These are phyloP conservation scores for Paramecium sonneborni DNA, from an alignment of 73 alveolate genomes.

Conservation along the genomic window DNA sequence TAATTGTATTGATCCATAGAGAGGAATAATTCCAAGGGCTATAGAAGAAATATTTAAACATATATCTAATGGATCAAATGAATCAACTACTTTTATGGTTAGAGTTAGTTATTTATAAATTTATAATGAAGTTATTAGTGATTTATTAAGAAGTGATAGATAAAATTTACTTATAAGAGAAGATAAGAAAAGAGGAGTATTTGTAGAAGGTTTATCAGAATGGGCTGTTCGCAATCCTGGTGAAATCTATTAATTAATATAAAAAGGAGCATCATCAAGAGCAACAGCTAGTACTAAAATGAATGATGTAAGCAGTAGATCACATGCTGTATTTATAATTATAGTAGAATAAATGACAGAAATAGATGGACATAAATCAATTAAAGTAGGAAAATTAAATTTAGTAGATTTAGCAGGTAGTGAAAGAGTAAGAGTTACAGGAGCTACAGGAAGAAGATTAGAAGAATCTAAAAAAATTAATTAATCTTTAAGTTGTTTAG, in stretches of 20 bases:
- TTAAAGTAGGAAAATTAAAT: slow-evolving; percentile 93
- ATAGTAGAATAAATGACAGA: slow-evolving; percentile 77
- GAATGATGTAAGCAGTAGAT: slow-evolving; percentile 96
- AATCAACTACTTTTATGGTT: slow-evolving; percentile 91
- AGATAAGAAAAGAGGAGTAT: slow-evolving; percentile 96
- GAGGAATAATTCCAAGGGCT: slow-evolving; percentile 99
- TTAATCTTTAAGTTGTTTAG: slow-evolving; percentile 96
- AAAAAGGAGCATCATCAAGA: slow-evolving; percentile 91
- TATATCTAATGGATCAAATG: slow-evolving; percentile 81
- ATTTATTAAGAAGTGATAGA: slow-evolving; percentile 93
- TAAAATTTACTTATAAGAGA: slow-evolving; percentile 90
- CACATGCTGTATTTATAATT: slow-evolving; percentile 97
- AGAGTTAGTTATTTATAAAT: slow-evolving; percentile 96
- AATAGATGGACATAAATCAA: slow-evolving; percentile 67
- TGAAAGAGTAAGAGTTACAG: slow-evolving; percentile 97
- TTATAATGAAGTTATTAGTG: slow-evolving; percentile 96
- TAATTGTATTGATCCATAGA: slow-evolving; percentile 86
- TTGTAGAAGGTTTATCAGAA: slow-evolving; percentile 98
- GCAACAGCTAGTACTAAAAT: slow-evolving; percentile 97
- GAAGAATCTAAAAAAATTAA: slow-evolving; percentile 99
- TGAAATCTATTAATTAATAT: slow-evolving; percentile 90
- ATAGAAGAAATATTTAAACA: slow-evolving; percentile 94
- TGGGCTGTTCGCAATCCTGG: slow-evolving; percentile 97
- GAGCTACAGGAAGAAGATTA: slow-evolving; percentile 96
- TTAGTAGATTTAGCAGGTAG: slow-evolving; percentile 98